A percentile compares a stretch with the other conserved stretches of the same genome.
Evolutionary conservation across 2,329 filamentous ascomycete species (phyloP).

Genomic region (Grosmannia clavigera): DNA sequence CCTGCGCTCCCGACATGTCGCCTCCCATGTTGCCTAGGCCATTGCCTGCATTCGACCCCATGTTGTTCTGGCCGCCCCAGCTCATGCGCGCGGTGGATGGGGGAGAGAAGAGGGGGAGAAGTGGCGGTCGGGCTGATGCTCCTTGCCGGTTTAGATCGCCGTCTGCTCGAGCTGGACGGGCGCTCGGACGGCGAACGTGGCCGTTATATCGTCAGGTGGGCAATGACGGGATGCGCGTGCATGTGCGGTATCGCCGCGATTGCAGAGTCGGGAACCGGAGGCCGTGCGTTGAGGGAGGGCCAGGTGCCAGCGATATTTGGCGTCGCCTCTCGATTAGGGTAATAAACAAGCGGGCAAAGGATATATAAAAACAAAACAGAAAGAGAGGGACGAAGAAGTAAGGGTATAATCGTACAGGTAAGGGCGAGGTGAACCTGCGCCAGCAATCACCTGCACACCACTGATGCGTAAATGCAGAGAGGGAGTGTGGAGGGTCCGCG

Average conservation of each 20-base stretch:
- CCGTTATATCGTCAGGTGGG: neutral
- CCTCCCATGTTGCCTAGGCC: conserved; percentile 24
- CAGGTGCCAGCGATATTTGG: neutral
- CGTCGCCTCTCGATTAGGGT: neutral
- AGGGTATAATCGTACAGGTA: neutral
- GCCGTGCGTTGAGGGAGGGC: neutral
- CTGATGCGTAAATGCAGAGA: neutral
- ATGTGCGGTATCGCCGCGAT: neutral
- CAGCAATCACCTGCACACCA: neutral
- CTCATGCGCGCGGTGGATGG: conserved; percentile 7
- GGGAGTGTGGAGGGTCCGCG: neutral
- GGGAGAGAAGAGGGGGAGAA: neutral
- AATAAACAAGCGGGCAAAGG: neutral
- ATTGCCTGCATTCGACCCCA: conserved; percentile 28
- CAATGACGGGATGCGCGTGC: neutral
- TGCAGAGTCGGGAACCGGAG: neutral
- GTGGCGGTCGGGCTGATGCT: neutral
- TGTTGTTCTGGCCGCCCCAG: conserved; percentile 16
- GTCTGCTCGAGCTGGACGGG: neutral
- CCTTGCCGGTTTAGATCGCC: neutral
- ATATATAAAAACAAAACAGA: neutral
- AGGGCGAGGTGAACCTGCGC: neutral
- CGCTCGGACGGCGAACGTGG: neutral
- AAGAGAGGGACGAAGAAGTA: neutral
- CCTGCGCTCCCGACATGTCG: conserved; percentile 33